Evolutionary conservation across 148 eudicot genomes (phyloP).

Genomic region (Agrostemma githago): DNA sequence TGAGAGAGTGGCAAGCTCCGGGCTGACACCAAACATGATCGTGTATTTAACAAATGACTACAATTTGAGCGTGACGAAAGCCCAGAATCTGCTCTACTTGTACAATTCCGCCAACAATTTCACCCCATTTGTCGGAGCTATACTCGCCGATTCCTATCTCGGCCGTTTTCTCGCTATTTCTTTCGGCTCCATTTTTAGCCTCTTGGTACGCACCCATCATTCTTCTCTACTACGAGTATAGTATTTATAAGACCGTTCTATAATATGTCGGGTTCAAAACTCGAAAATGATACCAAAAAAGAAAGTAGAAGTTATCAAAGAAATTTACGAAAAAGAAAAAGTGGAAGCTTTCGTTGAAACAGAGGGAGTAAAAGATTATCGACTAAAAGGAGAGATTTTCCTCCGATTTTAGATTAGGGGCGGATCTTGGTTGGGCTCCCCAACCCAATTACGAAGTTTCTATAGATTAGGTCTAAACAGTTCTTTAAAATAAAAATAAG

Average conservation of each 20-base stretch:
- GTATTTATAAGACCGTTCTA: background rate
- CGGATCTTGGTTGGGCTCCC: too few species aligned
- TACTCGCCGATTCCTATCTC: conserved; percentile 55
- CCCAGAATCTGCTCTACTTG: conserved; percentile 39
- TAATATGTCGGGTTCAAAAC: too few species aligned
- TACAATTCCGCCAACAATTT: conserved; percentile 62
- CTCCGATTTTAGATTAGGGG: too few species aligned
- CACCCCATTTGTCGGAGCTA: conserved; percentile 52
- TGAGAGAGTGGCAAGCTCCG: conserved; percentile 46
- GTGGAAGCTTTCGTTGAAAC: too few species aligned
- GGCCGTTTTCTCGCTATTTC: conserved; percentile 66
- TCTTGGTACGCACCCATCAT: conserved; percentile 6
- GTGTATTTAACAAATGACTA: conserved; percentile 39
- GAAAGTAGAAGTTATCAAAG: too few species aligned
- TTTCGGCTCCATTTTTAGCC: conserved; percentile 42
- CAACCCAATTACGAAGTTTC: too few species aligned
- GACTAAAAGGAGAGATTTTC: too few species aligned
- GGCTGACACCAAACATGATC: conserved; percentile 46
- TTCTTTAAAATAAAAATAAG: too few species aligned
- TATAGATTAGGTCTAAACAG: too few species aligned
- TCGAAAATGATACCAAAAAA: too few species aligned
- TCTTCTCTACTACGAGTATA: background rate
- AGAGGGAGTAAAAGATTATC: too few species aligned
- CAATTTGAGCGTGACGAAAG: conserved; percentile 42
- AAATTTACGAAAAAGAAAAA: too few species aligned